phyloP scores from a whole-genome alignment of 2,329 filamentous ascomycete species.

The Claviceps spartinae region DNA sequence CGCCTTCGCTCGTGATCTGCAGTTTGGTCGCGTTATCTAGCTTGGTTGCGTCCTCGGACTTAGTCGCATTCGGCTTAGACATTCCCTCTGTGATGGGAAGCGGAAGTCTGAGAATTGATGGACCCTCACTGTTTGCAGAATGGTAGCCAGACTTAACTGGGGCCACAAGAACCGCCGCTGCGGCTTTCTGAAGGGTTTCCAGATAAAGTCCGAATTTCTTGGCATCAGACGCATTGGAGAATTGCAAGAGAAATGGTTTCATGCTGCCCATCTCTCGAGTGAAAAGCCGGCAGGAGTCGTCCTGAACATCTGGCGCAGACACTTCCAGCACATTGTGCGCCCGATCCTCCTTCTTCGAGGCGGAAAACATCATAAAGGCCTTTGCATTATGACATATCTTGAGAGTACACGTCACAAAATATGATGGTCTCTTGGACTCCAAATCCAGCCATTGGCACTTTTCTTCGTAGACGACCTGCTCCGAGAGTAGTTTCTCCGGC shows the following conservation, averaged over 20 bases:
- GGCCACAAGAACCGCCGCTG: not conserved
- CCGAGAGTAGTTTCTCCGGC: not conserved
- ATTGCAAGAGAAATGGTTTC: constrained; percentile 9
- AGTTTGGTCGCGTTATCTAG: not conserved
- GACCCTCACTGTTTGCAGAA: not conserved
- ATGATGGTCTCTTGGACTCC: not conserved
- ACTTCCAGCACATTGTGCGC: constrained; percentile 13
- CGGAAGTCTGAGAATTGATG: not conserved
- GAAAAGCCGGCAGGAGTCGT: constrained; percentile 11
- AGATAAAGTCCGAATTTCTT: constrained; percentile 8
- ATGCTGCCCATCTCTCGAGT: not conserved
- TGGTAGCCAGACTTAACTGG: not conserved
- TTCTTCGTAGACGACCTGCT: constrained; percentile 10
- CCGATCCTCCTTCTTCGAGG: constrained; percentile 3
- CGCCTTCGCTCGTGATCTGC: not conserved
- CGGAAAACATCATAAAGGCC: constrained; percentile 11
- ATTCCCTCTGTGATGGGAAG: not conserved
- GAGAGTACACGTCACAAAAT: constrained; percentile 8
- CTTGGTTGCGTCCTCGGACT: not conserved
- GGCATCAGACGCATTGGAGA: constrained; percentile 8
- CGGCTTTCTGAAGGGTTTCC: constrained; percentile 7
- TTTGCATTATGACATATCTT: constrained; percentile 8
- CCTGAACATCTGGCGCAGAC: constrained; percentile 8
- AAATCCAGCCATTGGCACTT: constrained; percentile 9
- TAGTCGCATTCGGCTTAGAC: not conserved